Evolutionary conservation across 2,329 filamentous ascomycete species (phyloP), one percentile per base, ranked within the genome.

Genomic region (Colletotrichum camelliae): DNA sequence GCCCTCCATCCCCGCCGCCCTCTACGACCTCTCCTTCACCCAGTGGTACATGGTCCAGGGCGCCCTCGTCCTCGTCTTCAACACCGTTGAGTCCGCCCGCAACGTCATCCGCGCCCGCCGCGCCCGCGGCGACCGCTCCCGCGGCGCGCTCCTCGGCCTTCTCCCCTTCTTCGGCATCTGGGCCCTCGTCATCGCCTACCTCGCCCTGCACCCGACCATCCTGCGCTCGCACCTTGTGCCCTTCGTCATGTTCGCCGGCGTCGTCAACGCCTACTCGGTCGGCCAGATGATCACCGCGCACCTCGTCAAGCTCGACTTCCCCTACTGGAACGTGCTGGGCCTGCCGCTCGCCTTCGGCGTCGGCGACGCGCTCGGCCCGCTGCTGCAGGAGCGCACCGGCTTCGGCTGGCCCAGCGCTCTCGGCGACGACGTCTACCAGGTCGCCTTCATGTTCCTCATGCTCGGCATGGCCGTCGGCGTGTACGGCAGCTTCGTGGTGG

Each of bases 401-500:
- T 91, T 91, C 62, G 94, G 94, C 39, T 96, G 95, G 95, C 93
- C 94, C 1, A 94, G 92, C 81, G 91, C 92, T 4, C 88, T 98
- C 8, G 95, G 94, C 29, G 88, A 91, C 77, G 94, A 89, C 67
- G 91, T 94, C n/a, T 97, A 98, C 84, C 96, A 98, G 86, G 94
- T 98, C 65, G 94, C 95, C 4, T 98, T 96, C 84, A 91, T 98
- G 83, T 98, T 98, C 85, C 91, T 93, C 82, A 96, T 96, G 87
- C 87, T 98, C 29, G 97, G 97, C 29, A 87, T 95, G 75, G 94
- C 94, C 0, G 84, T 98, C 64, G 97, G 97, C 39, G 93, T 98
- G n/a, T 98, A 99, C 86, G 96, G 95, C 76, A 98, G 96, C 84
- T 99, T 99, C 84, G 95, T 98, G 72, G 94, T 98, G 37, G 97